Evolutionary conservation across 2,329 filamentous ascomycete genomes (phyloP), one percentile per base, ranked within the genome.

Genomic region (Ophiostoma pallidulum): DNA sequence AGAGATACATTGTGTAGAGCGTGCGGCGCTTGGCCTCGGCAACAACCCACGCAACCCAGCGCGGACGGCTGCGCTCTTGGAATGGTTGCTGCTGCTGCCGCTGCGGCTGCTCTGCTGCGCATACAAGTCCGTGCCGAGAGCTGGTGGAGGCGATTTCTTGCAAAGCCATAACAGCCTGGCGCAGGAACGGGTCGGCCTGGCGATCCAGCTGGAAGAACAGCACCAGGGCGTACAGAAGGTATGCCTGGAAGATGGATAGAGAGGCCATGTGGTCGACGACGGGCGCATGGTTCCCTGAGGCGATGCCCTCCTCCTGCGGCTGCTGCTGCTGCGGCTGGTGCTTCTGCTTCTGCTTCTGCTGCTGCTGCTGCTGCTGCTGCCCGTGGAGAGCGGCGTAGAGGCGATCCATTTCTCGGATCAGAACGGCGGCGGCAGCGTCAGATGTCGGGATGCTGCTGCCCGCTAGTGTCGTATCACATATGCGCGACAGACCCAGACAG

Each of bases 41-140:
- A 0, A 74, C 57, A 4, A 77, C 68, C 75, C 75, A 79, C 1
- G 64, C 60, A 48, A 75, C 72, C 75, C 74, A 77, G 7, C 47
- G 59, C 0, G 74, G 74, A 3, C 66, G 64, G 4, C 13, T 13
- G 5, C 28, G 32, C n/a, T n/a, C n/a, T n/a, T n/a, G n/a, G n/a
- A n/a, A n/a, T n/a, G n/a, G n/a, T n/a, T n/a, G 12, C 16, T 28
- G 22, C n/a, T 13, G 14, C 12, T 14, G 22, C 20, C 8, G 35
- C 1, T 59, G 58, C 2, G 60, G 48, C 13, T 60, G 56, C 47
- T 77, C 74, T 1, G 66, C 66, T 0, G 51, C 32, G 39, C 69
- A 75, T 8, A 67, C 56, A 2, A 77, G 64, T 0, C 73, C 73
- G 29, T 58, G 57, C 3, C 58, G 59, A 8, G 63, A 60, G 6